These are phyloP conservation scores for Aspergillus leporis DNA, from an alignment of 495 filamentous ascomycete species.

Conservation along the genomic window DNA sequence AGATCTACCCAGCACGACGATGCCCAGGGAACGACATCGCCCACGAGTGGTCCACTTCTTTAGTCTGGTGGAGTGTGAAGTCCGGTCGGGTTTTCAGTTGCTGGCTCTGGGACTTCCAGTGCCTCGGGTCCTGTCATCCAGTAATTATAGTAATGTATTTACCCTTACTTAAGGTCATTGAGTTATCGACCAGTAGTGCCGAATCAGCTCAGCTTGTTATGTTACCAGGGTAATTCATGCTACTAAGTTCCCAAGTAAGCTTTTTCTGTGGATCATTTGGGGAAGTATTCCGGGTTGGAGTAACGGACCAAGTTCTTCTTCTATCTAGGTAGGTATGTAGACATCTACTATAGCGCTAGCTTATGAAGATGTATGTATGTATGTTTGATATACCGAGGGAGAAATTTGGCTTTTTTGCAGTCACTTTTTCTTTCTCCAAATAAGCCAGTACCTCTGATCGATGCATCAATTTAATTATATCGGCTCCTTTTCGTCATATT, in stretches of 20 bases:
- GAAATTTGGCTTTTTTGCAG: neutral
- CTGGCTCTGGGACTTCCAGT: slow-evolving; percentile 24
- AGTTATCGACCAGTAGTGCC: neutral
- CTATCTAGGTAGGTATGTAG: neutral
- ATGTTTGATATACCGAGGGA: neutral
- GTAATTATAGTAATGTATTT: neutral
- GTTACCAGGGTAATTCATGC: slow-evolving; percentile 8
- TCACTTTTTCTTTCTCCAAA: neutral
- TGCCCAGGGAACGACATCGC: slow-evolving; percentile 21
- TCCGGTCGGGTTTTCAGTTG: slow-evolving; percentile 16
- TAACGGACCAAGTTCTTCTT: neutral
- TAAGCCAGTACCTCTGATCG: neutral
- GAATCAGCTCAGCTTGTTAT: slow-evolving; percentile 1
- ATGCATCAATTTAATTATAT: neutral
- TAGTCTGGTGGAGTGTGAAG: neutral
- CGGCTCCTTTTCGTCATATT: neutral
- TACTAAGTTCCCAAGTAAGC: slow-evolving; percentile 18
- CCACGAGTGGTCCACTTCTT: slow-evolving; percentile 1
- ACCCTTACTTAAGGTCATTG: neutral
- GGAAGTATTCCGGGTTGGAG: neutral
- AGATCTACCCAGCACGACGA: slow-evolving; percentile 23
- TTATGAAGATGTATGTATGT: neutral
- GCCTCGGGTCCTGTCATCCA: slow-evolving; percentile 31
- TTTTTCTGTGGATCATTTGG: slow-evolving; percentile 19
- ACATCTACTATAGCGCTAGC: neutral